phyloP scores from a whole-genome alignment of 768 basidiomycete species.

The Cubamyces lactineus region DNA sequence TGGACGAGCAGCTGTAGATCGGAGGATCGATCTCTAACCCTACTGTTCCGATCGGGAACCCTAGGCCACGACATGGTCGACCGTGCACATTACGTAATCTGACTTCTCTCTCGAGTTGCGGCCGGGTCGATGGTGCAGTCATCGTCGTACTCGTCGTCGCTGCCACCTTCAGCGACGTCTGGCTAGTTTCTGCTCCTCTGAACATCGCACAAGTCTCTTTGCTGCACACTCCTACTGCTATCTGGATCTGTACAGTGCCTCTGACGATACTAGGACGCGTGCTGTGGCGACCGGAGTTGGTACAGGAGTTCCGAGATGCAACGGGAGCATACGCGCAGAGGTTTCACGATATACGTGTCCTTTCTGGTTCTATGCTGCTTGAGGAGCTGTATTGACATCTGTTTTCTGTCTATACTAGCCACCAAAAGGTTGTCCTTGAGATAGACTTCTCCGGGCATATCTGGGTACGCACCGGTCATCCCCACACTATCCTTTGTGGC shows the following conservation, averaged over 20 bases:
- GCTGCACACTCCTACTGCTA: constrained; percentile 13
- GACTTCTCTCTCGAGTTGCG: constrained; percentile 18
- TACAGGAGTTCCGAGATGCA: constrained; percentile 50
- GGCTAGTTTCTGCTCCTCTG: background rate
- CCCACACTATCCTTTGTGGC: constrained; percentile 24
- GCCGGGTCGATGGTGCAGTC: constrained; percentile 19
- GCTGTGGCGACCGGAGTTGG: constrained; percentile 11
- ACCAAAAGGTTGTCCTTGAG: constrained; percentile 95
- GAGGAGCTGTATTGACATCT: constrained; percentile 46
- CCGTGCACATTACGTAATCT: constrained; percentile 23
- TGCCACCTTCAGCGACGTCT: constrained; percentile 9
- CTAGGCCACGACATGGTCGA: constrained; percentile 10
- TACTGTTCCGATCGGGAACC: constrained; percentile 19
- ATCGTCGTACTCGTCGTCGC: constrained; percentile 20
- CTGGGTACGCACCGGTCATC: constrained; percentile 59
- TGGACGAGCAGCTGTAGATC: constrained; percentile 22
- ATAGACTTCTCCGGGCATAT: constrained; percentile 89
- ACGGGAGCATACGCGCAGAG: constrained; percentile 78
- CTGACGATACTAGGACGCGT: constrained; percentile 2
- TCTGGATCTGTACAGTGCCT: background rate
- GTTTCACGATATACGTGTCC: constrained; percentile 87
- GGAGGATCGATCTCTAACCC: constrained; percentile 25
- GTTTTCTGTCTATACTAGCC: constrained; percentile 73
- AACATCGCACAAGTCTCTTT: background rate
- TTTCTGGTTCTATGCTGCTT: constrained; percentile 30